Evolutionary conservation across 495 filamentous ascomycete species (phyloP).

Genomic region (Cercophora samala): DNA sequence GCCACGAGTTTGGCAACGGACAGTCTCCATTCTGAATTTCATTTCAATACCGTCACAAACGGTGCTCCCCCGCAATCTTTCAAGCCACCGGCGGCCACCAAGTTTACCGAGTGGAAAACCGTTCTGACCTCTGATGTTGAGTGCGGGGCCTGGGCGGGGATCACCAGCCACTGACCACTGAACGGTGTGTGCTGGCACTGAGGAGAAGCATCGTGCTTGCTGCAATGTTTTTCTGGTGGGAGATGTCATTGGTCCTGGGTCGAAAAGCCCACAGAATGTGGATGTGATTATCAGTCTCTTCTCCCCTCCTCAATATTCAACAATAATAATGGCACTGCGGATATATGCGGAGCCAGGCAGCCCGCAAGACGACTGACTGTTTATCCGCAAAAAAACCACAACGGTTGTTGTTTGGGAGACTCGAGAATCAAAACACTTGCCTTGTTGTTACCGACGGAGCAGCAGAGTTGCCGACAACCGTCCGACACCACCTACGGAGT

Average conservation of each 20-base stretch:
- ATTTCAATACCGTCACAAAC: not conserved
- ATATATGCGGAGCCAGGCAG: not conserved
- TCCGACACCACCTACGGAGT: too few relatives aligned
- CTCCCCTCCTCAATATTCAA: not conserved
- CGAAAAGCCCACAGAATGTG: conserved; percentile 9
- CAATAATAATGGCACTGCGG: not conserved
- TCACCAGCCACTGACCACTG: not conserved
- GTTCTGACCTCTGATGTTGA: not conserved
- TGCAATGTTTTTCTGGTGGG: conserved; percentile 3
- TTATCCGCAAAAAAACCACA: not conserved
- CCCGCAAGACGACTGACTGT: not conserved
- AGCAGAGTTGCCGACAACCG: conserved; percentile 1
- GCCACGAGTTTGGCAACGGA: not conserved
- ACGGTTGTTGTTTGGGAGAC: not conserved
- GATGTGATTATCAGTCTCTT: conserved; percentile 4
- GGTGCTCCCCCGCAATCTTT: conserved; percentile 6
- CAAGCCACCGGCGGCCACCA: conserved; percentile 8
- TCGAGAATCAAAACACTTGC: conserved; percentile 19
- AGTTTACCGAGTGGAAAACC: conserved; percentile 1
- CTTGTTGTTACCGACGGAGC: too few relatives aligned
- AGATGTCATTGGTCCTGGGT: conserved; percentile 6
- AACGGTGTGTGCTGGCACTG: not conserved
- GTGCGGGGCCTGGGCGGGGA: conserved; percentile 1
- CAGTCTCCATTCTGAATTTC: not conserved
- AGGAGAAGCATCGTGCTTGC: conserved; percentile 1